Evolutionary conservation across 192 early-diverging fungal genomes (phyloP).

Genomic region (Entrophospora sp.): DNA sequence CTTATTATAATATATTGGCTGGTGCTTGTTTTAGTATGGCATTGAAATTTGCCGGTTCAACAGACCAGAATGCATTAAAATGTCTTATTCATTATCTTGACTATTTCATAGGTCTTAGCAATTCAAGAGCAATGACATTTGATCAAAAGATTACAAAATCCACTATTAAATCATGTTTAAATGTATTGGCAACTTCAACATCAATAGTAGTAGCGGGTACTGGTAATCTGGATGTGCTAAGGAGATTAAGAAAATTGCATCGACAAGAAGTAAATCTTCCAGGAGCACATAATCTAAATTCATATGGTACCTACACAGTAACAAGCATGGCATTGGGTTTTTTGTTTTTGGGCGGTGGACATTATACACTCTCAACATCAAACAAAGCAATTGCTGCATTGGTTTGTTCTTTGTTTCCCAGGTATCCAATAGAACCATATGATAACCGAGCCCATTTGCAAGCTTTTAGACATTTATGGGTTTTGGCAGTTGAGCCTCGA

Average conservation of each 20-base stretch:
- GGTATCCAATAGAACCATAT: constrained; percentile 40
- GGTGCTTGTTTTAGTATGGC: constrained; percentile 63
- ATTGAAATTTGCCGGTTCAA: constrained; percentile 59
- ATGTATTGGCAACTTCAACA: constrained; percentile 51
- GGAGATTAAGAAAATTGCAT: constrained; percentile 48
- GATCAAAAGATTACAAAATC: constrained; percentile 55
- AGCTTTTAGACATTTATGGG: constrained; percentile 74
- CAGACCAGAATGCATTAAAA: constrained; percentile 35
- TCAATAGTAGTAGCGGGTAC: constrained; percentile 77
- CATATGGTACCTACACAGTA: constrained; percentile 66
- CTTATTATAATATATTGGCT: constrained; percentile 53
- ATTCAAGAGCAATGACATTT: constrained; percentile 39
- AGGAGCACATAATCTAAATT: constrained; percentile 19
- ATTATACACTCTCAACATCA: constrained; percentile 55
- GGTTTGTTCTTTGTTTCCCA: constrained; percentile 60
- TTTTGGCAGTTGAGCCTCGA: constrained; percentile 57
- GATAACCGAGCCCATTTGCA: constrained; percentile 68
- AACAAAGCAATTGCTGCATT: constrained; percentile 59
- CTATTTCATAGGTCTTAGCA: constrained; percentile 31
- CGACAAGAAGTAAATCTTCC: constrained; percentile 25
- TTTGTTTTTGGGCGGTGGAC: constrained; percentile 64
- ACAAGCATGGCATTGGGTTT: constrained; percentile 70
- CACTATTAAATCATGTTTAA: constrained; percentile 55
- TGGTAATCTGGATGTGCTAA: constrained; percentile 56
- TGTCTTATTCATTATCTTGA: constrained; percentile 48